These are phyloP conservation scores for Hericium coralloides DNA, from an alignment of 768 basidiomycete genomes.

Conservation along the genomic window DNA sequence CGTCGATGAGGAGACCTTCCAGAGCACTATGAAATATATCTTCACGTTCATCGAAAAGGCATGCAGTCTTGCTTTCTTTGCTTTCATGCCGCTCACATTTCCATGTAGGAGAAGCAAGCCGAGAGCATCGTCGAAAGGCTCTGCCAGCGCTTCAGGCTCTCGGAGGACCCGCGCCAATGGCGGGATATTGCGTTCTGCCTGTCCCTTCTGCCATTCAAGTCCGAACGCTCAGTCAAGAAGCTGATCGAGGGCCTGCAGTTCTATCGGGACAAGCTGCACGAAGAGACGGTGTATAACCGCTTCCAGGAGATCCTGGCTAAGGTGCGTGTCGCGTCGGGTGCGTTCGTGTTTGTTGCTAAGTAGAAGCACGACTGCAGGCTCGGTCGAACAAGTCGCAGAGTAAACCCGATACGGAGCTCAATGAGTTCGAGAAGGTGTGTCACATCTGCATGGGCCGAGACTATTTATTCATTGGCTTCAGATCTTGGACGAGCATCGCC, in stretches of 20 bases:
- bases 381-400: conserved; percentile 86
- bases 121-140: conserved; percentile 96
- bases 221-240: conserved; percentile 93
- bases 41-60: conserved; percentile 98
- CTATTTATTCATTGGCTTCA: conserved; percentile 19
- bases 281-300: conserved; percentile 65
- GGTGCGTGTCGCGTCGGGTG: conserved; percentile 27
- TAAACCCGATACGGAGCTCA: conserved; percentile 88
- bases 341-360: conserved; percentile 2
- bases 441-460: neutral
- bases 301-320: conserved; percentile 91
- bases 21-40: conserved; percentile 89
- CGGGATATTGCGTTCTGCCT: conserved; percentile 95
- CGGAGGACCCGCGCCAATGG: conserved; percentile 91
- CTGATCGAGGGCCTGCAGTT: conserved; percentile 86
- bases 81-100: neutral
- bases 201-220: conserved; percentile 92
- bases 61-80: conserved; percentile 7
- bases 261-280: conserved; percentile 95
- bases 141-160: conserved; percentile 87
- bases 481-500: conserved; percentile 78
- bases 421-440: conserved; percentile 83
- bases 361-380: conserved; percentile 35
- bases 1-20: conserved; percentile 87
- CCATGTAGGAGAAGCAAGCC: conserved; percentile 86